phyloP scores from a whole-genome alignment of 441 rosid species.

The Syzygium malaccense region DNA sequence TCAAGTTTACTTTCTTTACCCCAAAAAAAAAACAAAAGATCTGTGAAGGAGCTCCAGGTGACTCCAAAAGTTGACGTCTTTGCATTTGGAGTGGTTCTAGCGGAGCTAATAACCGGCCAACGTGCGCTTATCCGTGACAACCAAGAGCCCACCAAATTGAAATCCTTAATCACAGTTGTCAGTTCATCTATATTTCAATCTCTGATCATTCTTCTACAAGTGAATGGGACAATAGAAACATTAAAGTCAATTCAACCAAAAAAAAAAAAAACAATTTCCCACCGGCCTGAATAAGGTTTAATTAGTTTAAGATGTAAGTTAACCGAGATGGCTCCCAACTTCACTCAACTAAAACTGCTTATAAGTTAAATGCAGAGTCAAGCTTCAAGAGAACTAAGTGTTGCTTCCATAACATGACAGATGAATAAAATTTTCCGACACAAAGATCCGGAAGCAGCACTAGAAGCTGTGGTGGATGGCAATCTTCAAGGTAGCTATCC shows the following conservation, averaged over 20 bases:
- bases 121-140: conserved; percentile 48
- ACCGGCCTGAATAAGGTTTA: background rate
- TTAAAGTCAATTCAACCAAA: background rate
- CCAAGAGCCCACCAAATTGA: conserved; percentile 39
- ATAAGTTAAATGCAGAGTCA: background rate
- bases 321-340: background rate
- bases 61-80: conserved; percentile 58
- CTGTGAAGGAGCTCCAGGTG: conserved; percentile 62
- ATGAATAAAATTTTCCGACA: conserved; percentile 29
- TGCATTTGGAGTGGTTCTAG: conserved; percentile 59
- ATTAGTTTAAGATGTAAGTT: background rate
- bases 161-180: conserved; percentile 45
- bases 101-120: conserved; percentile 60
- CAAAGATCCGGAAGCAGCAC: conserved; percentile 34
- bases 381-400: background rate
- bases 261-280: background rate
- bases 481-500: conserved; percentile 43
- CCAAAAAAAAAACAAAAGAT: conserved; percentile 18
- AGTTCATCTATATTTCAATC: conserved; percentile 3
- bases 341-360: background rate
- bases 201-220: background rate
- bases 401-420: conserved; percentile 11
- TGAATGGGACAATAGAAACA: background rate
- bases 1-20: background rate
- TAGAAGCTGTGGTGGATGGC: conserved; percentile 33